A percentile compares a stretch with the other conserved stretches of the same genome.
Evolutionary conservation across 2,329 filamentous ascomycete genomes (phyloP).

Genomic region (Neophaeococcomyces aloes): DNA sequence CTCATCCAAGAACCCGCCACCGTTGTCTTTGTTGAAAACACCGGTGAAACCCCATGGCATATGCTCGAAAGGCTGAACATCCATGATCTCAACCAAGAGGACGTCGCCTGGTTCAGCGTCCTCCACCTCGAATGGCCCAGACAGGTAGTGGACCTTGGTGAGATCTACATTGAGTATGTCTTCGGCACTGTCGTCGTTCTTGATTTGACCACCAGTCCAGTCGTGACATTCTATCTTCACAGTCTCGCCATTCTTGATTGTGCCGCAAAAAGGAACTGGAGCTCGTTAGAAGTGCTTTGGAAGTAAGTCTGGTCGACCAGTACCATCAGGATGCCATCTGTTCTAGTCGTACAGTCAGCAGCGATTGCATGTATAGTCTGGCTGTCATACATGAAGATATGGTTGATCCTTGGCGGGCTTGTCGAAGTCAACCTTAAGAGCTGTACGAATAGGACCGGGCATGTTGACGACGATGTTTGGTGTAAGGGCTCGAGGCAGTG

Average conservation of each 20-base stretch:
- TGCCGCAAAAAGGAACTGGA: conserved; percentile 62
- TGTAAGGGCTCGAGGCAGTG: too few species aligned
- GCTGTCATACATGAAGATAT: conserved; percentile 54
- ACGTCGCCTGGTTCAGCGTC: conserved; percentile 76
- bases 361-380: conserved; percentile 2
- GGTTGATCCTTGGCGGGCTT: conserved; percentile 60
- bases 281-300: conserved; percentile 5
- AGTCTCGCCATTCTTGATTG: conserved; percentile 71
- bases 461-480: not conserved
- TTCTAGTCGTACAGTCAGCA: conserved; percentile 46
- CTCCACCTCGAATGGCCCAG: conserved; percentile 78
- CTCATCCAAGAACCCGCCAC: conserved; percentile 80
- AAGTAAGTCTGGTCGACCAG: conserved; percentile 17
- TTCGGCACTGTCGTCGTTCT: conserved; percentile 81
- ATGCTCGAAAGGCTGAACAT: conserved; percentile 78
- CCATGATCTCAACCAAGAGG: conserved; percentile 79
- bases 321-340: conserved; percentile 86
- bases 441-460: conserved; percentile 49
- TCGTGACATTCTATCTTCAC: conserved; percentile 91
- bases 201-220: conserved; percentile 69
- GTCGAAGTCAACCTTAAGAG: conserved; percentile 61
- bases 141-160: conserved; percentile 76
- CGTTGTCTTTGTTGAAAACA: conserved; percentile 68
- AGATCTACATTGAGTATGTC: conserved; percentile 77
- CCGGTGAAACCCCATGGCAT: conserved; percentile 87